These are phyloP conservation scores for Hortaea sp. DNA, from an alignment of 2,329 filamentous ascomycete species.

Conservation along the genomic window DNA sequence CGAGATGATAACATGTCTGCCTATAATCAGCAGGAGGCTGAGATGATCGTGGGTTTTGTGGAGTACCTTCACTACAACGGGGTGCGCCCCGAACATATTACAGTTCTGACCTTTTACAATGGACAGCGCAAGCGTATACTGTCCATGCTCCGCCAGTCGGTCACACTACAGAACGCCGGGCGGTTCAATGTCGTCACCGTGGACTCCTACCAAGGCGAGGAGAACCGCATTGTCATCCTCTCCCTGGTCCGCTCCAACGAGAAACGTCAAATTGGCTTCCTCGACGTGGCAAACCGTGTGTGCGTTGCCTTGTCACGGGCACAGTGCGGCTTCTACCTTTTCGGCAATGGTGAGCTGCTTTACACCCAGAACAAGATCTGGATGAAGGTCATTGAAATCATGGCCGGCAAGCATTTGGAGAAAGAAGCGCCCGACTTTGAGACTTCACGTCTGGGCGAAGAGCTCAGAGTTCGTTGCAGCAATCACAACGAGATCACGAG, in stretches of 20 bases:
- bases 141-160: slow-evolving; percentile 30
- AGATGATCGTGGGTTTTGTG: slow-evolving; percentile 65
- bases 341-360: slow-evolving; percentile 59
- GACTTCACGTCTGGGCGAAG: slow-evolving; percentile 14
- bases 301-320: slow-evolving; percentile 61
- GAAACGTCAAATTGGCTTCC: slow-evolving; percentile 56
- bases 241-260: slow-evolving; percentile 67
- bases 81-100: slow-evolving; percentile 52
- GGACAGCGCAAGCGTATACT: slow-evolving; percentile 63
- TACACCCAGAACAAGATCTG: slow-evolving; percentile 14
- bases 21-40: slow-evolving; percentile 60
- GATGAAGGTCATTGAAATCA: slow-evolving; percentile 19
- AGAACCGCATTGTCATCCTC: slow-evolving; percentile 73
- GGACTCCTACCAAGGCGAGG: slow-evolving; percentile 83
- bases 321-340: slow-evolving; percentile 69
- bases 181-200: slow-evolving; percentile 61
- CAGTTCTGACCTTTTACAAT: slow-evolving; percentile 78
- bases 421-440: slow-evolving; percentile 8
- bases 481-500: slow-evolving; percentile 14
- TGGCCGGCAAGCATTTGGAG: slow-evolving; percentile 12
- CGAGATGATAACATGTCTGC: slow-evolving; percentile 55
- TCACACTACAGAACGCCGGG: slow-evolving; percentile 3
- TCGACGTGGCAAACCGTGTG: slow-evolving; percentile 53
- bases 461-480: slow-evolving; percentile 17
- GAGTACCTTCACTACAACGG: slow-evolving; percentile 63